Base-by-base conservation (phyloP, 768 basidiomycete genomes). In the Cytidiella melzeri region DNA sequence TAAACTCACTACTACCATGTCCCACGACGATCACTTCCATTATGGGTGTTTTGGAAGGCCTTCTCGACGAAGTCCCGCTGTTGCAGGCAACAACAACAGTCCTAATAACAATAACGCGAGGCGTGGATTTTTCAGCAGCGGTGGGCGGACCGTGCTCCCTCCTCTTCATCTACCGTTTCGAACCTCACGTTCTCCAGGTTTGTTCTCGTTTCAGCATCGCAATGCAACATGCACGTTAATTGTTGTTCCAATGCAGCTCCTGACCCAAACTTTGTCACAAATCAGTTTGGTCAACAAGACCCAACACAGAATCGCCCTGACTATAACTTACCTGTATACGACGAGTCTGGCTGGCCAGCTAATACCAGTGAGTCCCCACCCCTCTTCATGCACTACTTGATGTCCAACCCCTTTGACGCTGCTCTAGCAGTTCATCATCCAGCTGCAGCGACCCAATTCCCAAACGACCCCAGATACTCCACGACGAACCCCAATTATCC, bases 131-230 rank as follows among this genome's bases (percentile, higher is more conserved):
- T 84, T 73, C 77, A 78, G 72, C 55, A 75, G 79, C 71, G 85
- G 86, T 87, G 84, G 84, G 85, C 83, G 85, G 81, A 80, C 83
- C 75, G 78, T 85, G 74, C 81, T 87, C 69, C 86, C 85, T 83
- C 81, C 85, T 81, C 74, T 87, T 78, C 77, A 80, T 80, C 75
- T 82, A 70, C 79, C 80, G 63, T 84, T 85, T 83, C 84, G 84
- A 84, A 81, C 80, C 82, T 87, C 81, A 84, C 84, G 76, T 81
- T 84, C 83, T 84, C 79, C 85, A 87, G 85, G 85, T 87, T 81
- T 78, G 85, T 86, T 76, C 69, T 58, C 49, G 15, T 10, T 37
- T 23, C 27, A 52, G 15, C 51, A 47, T 37, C 15, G 7, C 27
- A 5, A 39, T 26, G 30, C 30, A 34, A 34, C 63, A 64, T 67